phyloP scores from a whole-genome alignment of 2,329 filamentous ascomycete species.

The Epichloe sp. region DNA sequence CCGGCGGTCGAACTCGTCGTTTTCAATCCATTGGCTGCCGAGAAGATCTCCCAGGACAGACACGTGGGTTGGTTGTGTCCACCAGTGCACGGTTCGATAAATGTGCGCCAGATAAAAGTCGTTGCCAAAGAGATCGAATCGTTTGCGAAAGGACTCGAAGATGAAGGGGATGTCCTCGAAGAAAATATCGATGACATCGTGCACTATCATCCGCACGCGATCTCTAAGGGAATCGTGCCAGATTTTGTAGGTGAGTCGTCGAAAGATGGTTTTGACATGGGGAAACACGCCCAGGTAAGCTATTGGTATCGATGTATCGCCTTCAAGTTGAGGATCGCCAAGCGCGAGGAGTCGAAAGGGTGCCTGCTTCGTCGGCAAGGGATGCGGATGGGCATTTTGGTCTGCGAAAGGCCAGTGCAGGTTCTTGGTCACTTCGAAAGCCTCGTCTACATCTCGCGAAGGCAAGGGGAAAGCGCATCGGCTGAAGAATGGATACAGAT shows the following conservation, averaged over 20 bases:
- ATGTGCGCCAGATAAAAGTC: constrained; percentile 92
- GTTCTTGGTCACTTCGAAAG: constrained; percentile 23
- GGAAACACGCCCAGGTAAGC: constrained; percentile 39
- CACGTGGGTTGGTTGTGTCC: constrained; percentile 72
- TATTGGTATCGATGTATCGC: constrained; percentile 68
- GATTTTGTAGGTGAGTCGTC: constrained; percentile 34
- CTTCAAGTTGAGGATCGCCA: constrained; percentile 87
- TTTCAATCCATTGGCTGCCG: constrained; percentile 87
- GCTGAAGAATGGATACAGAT: constrained; percentile 72
- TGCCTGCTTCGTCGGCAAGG: constrained; percentile 29
- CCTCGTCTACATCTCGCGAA: constrained; percentile 19
- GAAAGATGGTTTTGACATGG: constrained; percentile 33
- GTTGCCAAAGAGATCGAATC: constrained; percentile 80
- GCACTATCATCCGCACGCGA: constrained; percentile 38
- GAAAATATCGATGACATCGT: constrained; percentile 48
- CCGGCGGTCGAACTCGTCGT: constrained; percentile 68
- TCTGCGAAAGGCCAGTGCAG: constrained; percentile 28
- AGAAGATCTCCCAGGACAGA: constrained; percentile 82
- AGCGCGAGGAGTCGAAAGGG: constrained; percentile 81
- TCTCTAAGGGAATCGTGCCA: constrained; percentile 33
- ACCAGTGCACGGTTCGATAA: constrained; percentile 73
- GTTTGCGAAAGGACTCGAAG: constrained; percentile 58
- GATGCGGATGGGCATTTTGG: constrained; percentile 9
- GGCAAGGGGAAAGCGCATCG: constrained; percentile 66
- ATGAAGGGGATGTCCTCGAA: constrained; percentile 57